These are phyloP conservation scores for Amylocystis lapponica DNA, from an alignment of 768 basidiomycete species.

Conservation along the genomic window DNA sequence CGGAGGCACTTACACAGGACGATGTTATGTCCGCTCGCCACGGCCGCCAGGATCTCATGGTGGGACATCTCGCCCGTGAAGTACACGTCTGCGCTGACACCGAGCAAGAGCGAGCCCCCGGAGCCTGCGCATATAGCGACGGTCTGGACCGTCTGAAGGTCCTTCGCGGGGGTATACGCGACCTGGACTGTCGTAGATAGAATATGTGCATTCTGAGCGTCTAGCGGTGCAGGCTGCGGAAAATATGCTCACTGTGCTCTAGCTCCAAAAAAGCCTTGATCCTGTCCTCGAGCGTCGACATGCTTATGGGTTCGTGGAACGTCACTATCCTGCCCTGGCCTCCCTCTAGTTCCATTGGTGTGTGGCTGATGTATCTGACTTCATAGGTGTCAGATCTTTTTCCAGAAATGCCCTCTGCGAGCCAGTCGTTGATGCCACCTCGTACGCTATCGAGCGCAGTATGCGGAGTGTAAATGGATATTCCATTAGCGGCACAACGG, in stretches of 20 bases:
- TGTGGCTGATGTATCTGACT: constrained; percentile 10
- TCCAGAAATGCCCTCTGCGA: constrained; percentile 38
- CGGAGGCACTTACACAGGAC: constrained; percentile 62
- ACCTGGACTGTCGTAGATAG: constrained; percentile 52
- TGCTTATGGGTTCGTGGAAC: constrained; percentile 47
- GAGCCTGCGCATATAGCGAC: constrained; percentile 92
- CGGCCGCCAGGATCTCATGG: constrained; percentile 81
- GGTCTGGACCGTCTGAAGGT: constrained; percentile 35
- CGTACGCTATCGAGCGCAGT: constrained; percentile 80
- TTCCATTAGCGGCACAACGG: constrained; percentile 72
- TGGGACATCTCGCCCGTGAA: constrained; percentile 93
- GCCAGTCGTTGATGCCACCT: constrained; percentile 90
- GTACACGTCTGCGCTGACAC: constrained; percentile 76
- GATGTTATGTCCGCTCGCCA: constrained; percentile 72
- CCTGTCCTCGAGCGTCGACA: constrained; percentile 56
- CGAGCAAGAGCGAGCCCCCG: constrained; percentile 71
- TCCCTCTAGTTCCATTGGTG: constrained; percentile 23
- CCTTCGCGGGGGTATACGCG: constrained; percentile 36
- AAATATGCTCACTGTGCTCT: constrained; percentile 51
- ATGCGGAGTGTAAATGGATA: constrained; percentile 86
- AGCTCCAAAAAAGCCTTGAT: constrained; percentile 67
- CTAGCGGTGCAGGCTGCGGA: too few relatives aligned
- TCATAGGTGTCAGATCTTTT: constrained; percentile 21
- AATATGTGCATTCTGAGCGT: too few relatives aligned
- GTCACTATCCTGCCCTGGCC: constrained; percentile 68